Conservation (phyloP, 371 early-diverging fungal genomes). For the Fennellomyces sp. region DNA sequence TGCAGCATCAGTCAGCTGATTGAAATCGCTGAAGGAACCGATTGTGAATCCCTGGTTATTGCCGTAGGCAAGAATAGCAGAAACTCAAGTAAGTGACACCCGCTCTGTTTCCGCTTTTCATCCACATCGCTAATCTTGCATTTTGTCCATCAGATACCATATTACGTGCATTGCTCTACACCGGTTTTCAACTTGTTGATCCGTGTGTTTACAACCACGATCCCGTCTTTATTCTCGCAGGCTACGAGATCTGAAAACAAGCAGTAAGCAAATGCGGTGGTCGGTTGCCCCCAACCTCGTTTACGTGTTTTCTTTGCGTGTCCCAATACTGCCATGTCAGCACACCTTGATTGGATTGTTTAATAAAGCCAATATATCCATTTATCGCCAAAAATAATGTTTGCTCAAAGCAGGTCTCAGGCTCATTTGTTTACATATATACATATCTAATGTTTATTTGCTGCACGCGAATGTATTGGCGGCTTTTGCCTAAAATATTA, state of each 20-base stretch:
- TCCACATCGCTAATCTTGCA: background rate
- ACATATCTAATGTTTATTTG: too few relatives aligned
- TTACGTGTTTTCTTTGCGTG: too few relatives aligned
- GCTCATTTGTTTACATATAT: too few relatives aligned
- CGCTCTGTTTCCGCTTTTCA: background rate
- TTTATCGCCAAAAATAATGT: too few relatives aligned
- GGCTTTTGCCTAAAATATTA: too few relatives aligned
- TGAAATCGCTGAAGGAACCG: constrained; percentile 2
- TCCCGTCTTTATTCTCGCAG: constrained; percentile 1
- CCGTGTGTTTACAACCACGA: constrained; percentile 4
- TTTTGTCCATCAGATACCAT: background rate
- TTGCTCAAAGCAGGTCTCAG: too few relatives aligned
- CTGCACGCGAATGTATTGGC: too few relatives aligned
- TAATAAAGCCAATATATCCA: too few relatives aligned
- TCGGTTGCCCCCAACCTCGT: too few relatives aligned
- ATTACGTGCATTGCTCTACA: constrained; percentile 9
- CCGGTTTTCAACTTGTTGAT: constrained; percentile 14
- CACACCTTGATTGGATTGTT: too few relatives aligned
- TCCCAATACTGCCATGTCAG: too few relatives aligned
- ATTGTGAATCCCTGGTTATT: constrained; percentile 7
- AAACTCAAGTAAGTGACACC: background rate
- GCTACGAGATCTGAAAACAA: constrained; percentile 1
- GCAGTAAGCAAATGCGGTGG: background rate
- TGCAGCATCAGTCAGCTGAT: constrained; percentile 5
- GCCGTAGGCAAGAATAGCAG: constrained; percentile 4